Percentiles rank a stretch among this genome's conserved stretches.
Conservation (phyloP, 73 alveolate genomes). For the Uronychia setigera region DNA sequence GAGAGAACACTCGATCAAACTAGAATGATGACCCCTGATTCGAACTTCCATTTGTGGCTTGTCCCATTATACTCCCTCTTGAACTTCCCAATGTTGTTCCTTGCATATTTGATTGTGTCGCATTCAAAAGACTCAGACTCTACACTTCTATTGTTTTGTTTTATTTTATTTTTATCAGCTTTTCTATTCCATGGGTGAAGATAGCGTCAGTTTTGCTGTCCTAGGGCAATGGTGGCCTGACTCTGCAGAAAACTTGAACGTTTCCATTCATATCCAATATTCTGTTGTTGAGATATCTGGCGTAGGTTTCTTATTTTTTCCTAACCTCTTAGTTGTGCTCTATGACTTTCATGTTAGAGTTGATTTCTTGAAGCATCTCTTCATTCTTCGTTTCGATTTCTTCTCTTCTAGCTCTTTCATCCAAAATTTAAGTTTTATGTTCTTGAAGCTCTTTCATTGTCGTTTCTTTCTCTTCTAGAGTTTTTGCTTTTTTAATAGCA, state of each 20-base stretch:
- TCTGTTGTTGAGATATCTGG: neutral
- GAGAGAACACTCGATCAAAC: slow-evolving; percentile 8
- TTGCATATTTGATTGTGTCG: too few relatives aligned
- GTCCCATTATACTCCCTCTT: too few relatives aligned
- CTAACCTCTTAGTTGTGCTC: neutral
- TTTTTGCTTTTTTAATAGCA: neutral
- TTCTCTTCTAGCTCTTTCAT: neutral
- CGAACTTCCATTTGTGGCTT: neutral
- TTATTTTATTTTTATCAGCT: neutral
- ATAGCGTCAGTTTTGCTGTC: neutral
- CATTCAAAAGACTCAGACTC: too few relatives aligned
- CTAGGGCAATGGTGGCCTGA: neutral
- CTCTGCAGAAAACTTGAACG: neutral
- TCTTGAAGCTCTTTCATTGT: neutral
- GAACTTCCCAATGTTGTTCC: too few relatives aligned
- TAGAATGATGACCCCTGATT: slow-evolving; percentile 19
- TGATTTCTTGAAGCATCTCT: neutral
- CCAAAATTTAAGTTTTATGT: neutral
- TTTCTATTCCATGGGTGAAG: neutral
- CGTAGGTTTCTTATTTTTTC: neutral
- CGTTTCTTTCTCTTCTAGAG: too few relatives aligned
- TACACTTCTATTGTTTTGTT: neutral
- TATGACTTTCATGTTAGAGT: too few relatives aligned
- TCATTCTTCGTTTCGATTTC: neutral
- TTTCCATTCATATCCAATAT: neutral